Evolutionary conservation across 139 green algal species (phyloP).

Genomic region (Coelastrella sp.): DNA sequence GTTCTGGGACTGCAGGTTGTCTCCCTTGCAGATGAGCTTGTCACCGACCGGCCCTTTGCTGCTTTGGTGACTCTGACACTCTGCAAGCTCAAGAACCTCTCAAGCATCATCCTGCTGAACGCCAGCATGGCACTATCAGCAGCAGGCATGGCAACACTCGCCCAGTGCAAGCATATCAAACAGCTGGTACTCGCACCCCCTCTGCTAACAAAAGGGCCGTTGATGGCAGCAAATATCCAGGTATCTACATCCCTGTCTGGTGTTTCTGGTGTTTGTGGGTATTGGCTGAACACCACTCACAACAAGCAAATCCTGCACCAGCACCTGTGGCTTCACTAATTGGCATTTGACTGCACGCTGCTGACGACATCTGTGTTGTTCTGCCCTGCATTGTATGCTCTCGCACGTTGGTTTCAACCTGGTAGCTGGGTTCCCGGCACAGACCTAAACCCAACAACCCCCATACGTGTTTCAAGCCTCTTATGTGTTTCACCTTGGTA

Average conservation of each 20-base stretch:
- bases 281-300: too few relatives aligned
- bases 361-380: too few relatives aligned
- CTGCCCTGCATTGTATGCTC: too few relatives aligned
- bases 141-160: constrained; percentile 24
- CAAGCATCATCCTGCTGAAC: constrained; percentile 31
- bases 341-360: too few relatives aligned
- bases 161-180: constrained; percentile 33
- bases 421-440: too few relatives aligned
- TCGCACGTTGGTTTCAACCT: too few relatives aligned
- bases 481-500: too few relatives aligned
- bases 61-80: constrained; percentile 32
- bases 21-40: constrained; percentile 30
- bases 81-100: constrained; percentile 40
- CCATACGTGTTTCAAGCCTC: too few relatives aligned
- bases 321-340: too few relatives aligned
- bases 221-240: constrained; percentile 38
- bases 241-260: background rate
- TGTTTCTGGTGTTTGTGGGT: too few relatives aligned
- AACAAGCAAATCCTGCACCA: too few relatives aligned
- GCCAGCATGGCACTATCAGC: constrained; percentile 45
- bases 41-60: constrained; percentile 35
- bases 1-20: constrained; percentile 46
- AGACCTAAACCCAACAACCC: too few relatives aligned
- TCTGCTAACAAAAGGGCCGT: background rate
- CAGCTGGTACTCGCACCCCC: constrained; percentile 25